These are phyloP conservation scores for Paramecium bursaria DNA, from an alignment of 73 alveolate species.

Conservation along the genomic window DNA sequence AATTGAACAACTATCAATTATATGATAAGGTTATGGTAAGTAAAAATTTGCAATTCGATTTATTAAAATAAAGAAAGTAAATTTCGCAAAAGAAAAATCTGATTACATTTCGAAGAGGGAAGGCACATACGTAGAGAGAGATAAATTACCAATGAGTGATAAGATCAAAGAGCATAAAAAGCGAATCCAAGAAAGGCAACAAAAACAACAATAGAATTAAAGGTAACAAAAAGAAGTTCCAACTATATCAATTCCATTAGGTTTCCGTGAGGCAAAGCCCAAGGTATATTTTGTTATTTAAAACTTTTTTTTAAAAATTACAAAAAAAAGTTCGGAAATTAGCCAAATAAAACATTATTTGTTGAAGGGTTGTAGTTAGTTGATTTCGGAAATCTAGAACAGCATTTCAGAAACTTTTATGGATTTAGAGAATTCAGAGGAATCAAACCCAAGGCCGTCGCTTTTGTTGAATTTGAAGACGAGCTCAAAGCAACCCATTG, in stretches of 20 bases:
- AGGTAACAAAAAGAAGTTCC: conserved; percentile 46
- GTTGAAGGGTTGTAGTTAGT: conserved; percentile 51
- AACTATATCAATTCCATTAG: conserved; percentile 56
- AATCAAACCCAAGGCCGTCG: conserved; percentile 63
- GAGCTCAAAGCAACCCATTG: conserved; percentile 66
- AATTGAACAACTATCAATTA: conserved; percentile 54
- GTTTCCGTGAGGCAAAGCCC: background rate
- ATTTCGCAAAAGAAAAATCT: conserved; percentile 58
- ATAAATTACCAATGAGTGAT: conserved; percentile 61
- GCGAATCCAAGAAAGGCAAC: conserved; percentile 6
- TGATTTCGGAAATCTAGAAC: conserved; percentile 32
- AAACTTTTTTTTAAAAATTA: conserved; percentile 7
- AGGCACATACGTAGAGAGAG: conserved; percentile 25
- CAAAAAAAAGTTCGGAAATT: background rate
- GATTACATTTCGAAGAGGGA: background rate
- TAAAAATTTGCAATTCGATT: background rate
- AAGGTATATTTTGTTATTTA: background rate
- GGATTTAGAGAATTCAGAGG: conserved; percentile 63
- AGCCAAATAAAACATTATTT: conserved; percentile 46
- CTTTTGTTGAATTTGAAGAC: conserved; percentile 71
- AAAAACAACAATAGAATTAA: conserved; percentile 8
- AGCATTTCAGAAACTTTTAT: conserved; percentile 36
- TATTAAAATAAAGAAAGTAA: conserved; percentile 27
- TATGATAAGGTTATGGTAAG: conserved; percentile 66
- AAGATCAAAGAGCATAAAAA: conserved; percentile 45